Percentiles rank a stretch among this genome's conserved stretches.
Conservation (phyloP, 1,284 basidiomycete genomes). For the Phellopilus nigrolimitatus region DNA sequence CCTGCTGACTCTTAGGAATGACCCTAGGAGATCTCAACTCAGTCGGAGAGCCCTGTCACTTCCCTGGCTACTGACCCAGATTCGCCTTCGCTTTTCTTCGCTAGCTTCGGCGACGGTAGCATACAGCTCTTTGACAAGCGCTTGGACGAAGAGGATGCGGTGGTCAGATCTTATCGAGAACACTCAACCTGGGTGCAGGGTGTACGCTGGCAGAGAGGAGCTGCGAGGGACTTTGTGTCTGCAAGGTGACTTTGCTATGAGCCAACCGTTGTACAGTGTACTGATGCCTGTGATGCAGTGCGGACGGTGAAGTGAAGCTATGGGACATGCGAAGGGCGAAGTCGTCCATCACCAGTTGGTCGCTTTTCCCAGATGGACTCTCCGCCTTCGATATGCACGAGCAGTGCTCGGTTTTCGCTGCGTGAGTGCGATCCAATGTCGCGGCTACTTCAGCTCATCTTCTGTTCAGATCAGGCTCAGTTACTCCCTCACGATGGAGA, state of each 20-base stretch:
- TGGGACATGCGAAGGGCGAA: conserved; percentile 86
- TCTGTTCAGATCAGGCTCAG: conserved; percentile 51
- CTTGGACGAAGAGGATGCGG: conserved; percentile 78
- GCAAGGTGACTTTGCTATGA: conserved; percentile 57
- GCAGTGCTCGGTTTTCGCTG: conserved; percentile 81
- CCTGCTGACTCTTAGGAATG: neutral
- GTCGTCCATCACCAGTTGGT: conserved; percentile 59
- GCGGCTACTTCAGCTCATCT: conserved; percentile 11
- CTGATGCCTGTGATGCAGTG: conserved; percentile 39
- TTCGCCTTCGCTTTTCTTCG: conserved; percentile 78
- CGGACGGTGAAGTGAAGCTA: conserved; percentile 87
- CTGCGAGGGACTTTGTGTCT: conserved; percentile 77
- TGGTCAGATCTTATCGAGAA: conserved; percentile 77
- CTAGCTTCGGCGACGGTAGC: conserved; percentile 90
- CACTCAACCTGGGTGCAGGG: conserved; percentile 93
- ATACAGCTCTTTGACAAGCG: conserved; percentile 92
- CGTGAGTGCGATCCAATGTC: conserved; percentile 47
- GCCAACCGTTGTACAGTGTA: neutral
- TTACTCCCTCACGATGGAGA: conserved; percentile 54
- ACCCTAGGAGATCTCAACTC: conserved; percentile 46
- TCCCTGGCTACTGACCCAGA: conserved; percentile 79
- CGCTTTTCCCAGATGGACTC: conserved; percentile 68
- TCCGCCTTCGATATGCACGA: conserved; percentile 88
- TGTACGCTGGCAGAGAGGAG: conserved; percentile 79
- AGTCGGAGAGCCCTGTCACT: conserved; percentile 87